Conservation (phyloP, 495 filamentous ascomycete species). For the Neurospora hispaniola region DNA sequence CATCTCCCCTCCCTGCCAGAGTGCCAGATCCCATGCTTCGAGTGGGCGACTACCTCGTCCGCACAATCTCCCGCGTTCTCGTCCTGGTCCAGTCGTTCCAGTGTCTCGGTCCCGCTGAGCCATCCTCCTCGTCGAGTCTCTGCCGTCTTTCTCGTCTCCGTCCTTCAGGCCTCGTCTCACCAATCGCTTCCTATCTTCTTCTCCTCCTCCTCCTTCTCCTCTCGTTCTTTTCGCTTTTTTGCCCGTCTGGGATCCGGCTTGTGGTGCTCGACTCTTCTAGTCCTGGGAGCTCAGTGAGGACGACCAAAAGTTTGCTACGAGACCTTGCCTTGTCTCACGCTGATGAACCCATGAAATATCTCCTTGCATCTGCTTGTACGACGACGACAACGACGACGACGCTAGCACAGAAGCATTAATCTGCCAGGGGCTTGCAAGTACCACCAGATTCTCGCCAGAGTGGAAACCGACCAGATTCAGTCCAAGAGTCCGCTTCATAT, state of each 20-base stretch:
- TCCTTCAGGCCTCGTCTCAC: constrained; percentile 2
- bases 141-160: constrained; percentile 3
- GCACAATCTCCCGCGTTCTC: constrained; percentile 15
- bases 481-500: constrained; percentile 10
- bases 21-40: background rate
- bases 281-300: background rate
- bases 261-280: background rate
- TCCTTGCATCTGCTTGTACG: background rate
- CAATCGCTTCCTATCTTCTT: constrained; percentile 1
- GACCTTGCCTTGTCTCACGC: background rate
- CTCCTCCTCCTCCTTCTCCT: constrained; percentile 2
- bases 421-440: constrained; percentile 15
- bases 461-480: constrained; percentile 1
- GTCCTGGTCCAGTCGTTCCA: constrained; percentile 1
- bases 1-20: constrained; percentile 10
- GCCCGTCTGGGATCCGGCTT: background rate
- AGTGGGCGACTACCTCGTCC: constrained; percentile 5
- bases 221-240: background rate
- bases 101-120: constrained; percentile 8
- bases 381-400: background rate
- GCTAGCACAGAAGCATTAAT: constrained; percentile 2
- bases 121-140: constrained; percentile 2
- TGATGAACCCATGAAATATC: background rate
- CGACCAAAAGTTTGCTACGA: background rate
- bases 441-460: constrained; percentile 10